Percentiles rank a stretch among this genome's conserved stretches.
These are phyloP conservation scores for Rhizoclosmatium globosum DNA, from an alignment of 192 early-diverging fungal species.

Conservation along the genomic window DNA sequence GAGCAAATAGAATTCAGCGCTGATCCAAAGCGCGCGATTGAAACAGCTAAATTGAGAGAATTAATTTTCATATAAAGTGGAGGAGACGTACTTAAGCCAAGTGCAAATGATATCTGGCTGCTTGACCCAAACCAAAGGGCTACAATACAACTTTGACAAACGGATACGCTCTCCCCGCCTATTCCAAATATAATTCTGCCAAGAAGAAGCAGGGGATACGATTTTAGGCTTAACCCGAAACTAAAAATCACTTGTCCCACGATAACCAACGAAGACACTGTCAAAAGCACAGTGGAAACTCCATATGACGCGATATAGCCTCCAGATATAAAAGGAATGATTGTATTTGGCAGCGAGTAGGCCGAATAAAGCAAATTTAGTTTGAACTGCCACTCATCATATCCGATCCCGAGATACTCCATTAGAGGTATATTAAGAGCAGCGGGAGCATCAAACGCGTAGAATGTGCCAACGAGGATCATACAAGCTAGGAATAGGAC, in stretches of 20 bases:
- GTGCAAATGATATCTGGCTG: constrained; percentile 60
- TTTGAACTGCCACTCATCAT: constrained; percentile 56
- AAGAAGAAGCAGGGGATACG: constrained; percentile 50
- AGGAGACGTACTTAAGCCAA: constrained; percentile 57
- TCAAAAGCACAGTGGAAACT: constrained; percentile 37
- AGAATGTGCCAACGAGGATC: constrained; percentile 12
- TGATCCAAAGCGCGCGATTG: constrained; percentile 36
- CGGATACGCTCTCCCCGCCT: constrained; percentile 60
- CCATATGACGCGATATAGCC: constrained; percentile 46
- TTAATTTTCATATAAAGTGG: constrained; percentile 2
- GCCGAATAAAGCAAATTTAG: constrained; percentile 66
- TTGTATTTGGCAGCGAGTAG: constrained; percentile 71
- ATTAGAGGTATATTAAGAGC: constrained; percentile 59
- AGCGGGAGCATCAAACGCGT: constrained; percentile 59
- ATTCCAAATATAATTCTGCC: constrained; percentile 66
- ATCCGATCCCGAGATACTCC: constrained; percentile 46
- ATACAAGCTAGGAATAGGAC: constrained; percentile 17
- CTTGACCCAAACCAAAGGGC: constrained; percentile 52
- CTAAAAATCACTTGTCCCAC: constrained; percentile 57
- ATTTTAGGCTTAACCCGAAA: constrained; percentile 52
- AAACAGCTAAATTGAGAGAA: constrained; percentile 15
- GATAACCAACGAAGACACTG: constrained; percentile 45
- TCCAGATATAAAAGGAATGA: constrained; percentile 68
- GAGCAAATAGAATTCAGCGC: constrained; percentile 38
- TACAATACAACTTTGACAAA: constrained; percentile 57